Evolutionary conservation across 306 rosid species (phyloP).

Genomic region (Malus asiatica): DNA sequence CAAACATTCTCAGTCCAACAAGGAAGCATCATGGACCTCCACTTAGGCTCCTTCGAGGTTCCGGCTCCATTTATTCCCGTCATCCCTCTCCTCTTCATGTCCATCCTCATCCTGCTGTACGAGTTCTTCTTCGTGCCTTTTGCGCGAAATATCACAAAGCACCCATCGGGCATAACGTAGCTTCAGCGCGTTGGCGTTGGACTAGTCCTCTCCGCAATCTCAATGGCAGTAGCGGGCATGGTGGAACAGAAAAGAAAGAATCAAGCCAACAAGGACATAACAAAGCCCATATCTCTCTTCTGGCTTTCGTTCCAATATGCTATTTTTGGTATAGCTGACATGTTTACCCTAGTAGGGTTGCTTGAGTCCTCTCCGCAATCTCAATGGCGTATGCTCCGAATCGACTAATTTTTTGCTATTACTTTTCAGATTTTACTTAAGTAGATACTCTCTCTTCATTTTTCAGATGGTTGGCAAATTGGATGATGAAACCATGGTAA

Average conservation of each 20-base stretch:
- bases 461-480: too few species aligned
- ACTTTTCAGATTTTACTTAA: too few species aligned
- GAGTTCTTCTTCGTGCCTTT: constrained; percentile 66
- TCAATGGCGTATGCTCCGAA: too few species aligned
- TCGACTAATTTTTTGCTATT: too few species aligned
- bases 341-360: constrained; percentile 80
- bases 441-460: too few species aligned
- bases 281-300: constrained; percentile 43
- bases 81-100: constrained; percentile 60
- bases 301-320: constrained; percentile 78
- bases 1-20: constrained; percentile 85
- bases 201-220: constrained; percentile 49
- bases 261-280: constrained; percentile 34
- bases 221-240: constrained; percentile 64
- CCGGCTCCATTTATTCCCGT: constrained; percentile 75
- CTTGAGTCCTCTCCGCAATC: constrained; percentile 21
- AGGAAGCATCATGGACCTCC: constrained; percentile 50
- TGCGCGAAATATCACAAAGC: constrained; percentile 54
- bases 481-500: too few species aligned
- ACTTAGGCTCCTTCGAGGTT: constrained; percentile 46
- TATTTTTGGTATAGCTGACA: constrained; percentile 74
- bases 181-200: constrained; percentile 86
- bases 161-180: constrained; percentile 71
- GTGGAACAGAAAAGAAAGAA: constrained; percentile 58
- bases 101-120: constrained; percentile 53